Evolutionary conservation across 345 rosid species (phyloP).

Genomic region (Schrenkiella parvula): DNA sequence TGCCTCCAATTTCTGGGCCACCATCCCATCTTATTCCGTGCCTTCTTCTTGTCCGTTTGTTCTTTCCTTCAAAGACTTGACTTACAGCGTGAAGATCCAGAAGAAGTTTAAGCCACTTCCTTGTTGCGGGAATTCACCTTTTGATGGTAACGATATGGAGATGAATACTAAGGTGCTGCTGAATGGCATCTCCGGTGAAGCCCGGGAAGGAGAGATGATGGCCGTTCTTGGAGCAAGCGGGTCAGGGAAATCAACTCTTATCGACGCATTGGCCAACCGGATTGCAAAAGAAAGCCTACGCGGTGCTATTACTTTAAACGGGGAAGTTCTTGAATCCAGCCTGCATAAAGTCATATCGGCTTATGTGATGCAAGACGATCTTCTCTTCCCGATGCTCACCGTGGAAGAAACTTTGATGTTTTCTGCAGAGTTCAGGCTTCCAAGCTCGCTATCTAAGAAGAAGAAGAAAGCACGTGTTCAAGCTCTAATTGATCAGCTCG

Average conservation of each 20-base stretch:
- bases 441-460: slow-evolving; percentile 63
- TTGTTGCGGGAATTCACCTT: slow-evolving; percentile 22
- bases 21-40: slow-evolving; percentile 35
- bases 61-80: slow-evolving; percentile 61
- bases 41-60: slow-evolving; percentile 57
- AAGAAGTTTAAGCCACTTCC: slow-evolving; percentile 36
- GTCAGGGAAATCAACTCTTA: slow-evolving; percentile 87
- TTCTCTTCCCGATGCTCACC: slow-evolving; percentile 85
- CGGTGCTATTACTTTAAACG: slow-evolving; percentile 68
- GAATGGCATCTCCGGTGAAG: slow-evolving; percentile 58
- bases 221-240: slow-evolving; percentile 96
- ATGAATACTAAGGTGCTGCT: slow-evolving; percentile 41
- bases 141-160: slow-evolving; percentile 7
- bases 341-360: slow-evolving; percentile 82
- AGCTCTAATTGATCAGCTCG: slow-evolving; percentile 81
- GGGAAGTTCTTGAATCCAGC: slow-evolving; percentile 63
- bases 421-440: slow-evolving; percentile 89
- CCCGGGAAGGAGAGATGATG: slow-evolving; percentile 78
- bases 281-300: slow-evolving; percentile 68
- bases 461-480: slow-evolving; percentile 75
- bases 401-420: slow-evolving; percentile 92
- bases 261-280: slow-evolving; percentile 83
- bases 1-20: slow-evolving; percentile 32
- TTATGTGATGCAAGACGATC: slow-evolving; percentile 95
- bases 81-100: slow-evolving; percentile 55